Percentiles rank a stretch among this genome's conserved stretches.
phyloP scores from a whole-genome alignment of 1,284 basidiomycete genomes.

The Pulveroboletus sp. region DNA sequence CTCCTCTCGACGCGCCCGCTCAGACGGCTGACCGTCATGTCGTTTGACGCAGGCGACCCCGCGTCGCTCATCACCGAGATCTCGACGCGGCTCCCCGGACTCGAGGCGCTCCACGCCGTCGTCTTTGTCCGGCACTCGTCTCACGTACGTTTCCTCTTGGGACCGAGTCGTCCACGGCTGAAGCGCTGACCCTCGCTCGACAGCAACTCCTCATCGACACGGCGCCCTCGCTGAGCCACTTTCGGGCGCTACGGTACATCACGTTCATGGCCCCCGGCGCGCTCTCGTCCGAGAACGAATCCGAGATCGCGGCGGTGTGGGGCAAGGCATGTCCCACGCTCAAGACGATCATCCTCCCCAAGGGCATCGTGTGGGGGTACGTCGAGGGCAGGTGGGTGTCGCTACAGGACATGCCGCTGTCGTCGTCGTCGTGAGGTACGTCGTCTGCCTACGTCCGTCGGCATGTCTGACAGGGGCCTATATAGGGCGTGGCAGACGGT shows the following conservation, averaged over 20 bases:
- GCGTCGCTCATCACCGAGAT: constrained; percentile 48
- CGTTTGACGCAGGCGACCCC: constrained; percentile 49
- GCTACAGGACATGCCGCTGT: constrained; percentile 19
- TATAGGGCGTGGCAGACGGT: no score
- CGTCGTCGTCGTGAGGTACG: no score
- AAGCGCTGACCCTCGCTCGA: no score
- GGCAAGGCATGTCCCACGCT: constrained; percentile 44
- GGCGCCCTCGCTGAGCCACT: constrained; percentile 32
- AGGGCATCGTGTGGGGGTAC: constrained; percentile 45
- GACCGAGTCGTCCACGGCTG: no score
- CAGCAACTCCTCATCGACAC: constrained; percentile 37
- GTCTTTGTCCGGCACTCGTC: constrained; percentile 48
- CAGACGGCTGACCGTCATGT: constrained; percentile 56
- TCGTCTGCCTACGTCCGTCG: no score
- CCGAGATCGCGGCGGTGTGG: constrained; percentile 40
- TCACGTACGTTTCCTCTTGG: constrained; percentile 39
- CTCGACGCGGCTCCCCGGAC: constrained; percentile 44
- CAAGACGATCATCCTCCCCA: constrained; percentile 46
- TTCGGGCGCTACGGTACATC: constrained; percentile 41
- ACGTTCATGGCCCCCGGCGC: constrained; percentile 44
- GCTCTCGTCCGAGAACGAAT: constrained; percentile 33
- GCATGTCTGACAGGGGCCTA: no score
- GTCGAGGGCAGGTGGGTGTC: constrained; percentile 29
- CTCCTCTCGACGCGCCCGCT: constrained; percentile 42
- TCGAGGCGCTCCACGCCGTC: constrained; percentile 60